Evolutionary conservation across 2,329 filamentous ascomycete genomes (phyloP).

Genomic region (Neonectria hederae): DNA sequence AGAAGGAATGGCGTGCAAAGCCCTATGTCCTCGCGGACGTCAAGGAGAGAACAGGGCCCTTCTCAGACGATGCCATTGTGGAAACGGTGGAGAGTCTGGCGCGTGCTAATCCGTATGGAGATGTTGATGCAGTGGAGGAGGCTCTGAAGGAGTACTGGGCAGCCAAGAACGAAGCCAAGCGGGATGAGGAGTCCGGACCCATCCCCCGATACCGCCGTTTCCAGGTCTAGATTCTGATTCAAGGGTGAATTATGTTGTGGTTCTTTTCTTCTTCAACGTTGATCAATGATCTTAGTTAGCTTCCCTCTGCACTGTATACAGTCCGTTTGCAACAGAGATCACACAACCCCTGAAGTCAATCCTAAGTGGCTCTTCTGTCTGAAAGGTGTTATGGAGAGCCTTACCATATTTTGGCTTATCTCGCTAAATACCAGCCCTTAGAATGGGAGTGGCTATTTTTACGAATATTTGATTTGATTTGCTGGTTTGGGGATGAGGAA

Average conservation of each 20-base stretch:
- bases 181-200: neutral
- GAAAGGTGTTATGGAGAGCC: too few species aligned
- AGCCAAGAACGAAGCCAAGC: conserved; percentile 5
- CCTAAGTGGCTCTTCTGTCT: too few species aligned
- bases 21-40: conserved; percentile 5
- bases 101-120: conserved; percentile 14
- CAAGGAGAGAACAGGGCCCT: conserved; percentile 7
- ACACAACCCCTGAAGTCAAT: too few species aligned
- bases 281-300: too few species aligned
- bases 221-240: neutral
- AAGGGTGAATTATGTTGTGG: neutral
- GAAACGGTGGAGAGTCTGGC: conserved; percentile 6
- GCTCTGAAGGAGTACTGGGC: conserved; percentile 13
- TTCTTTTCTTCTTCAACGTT: neutral
- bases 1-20: conserved; percentile 16
- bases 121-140: conserved; percentile 7
- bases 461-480: too few species aligned
- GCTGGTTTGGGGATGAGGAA: too few species aligned
- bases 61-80: conserved; percentile 4
- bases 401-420: too few species aligned
- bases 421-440: too few species aligned
- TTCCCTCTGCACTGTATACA: too few species aligned
- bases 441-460: too few species aligned
- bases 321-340: too few species aligned
- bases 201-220: conserved; percentile 6